Base-by-base conservation (phyloP, 495 filamentous ascomycete species). In the Penicillium alfredii region DNA sequence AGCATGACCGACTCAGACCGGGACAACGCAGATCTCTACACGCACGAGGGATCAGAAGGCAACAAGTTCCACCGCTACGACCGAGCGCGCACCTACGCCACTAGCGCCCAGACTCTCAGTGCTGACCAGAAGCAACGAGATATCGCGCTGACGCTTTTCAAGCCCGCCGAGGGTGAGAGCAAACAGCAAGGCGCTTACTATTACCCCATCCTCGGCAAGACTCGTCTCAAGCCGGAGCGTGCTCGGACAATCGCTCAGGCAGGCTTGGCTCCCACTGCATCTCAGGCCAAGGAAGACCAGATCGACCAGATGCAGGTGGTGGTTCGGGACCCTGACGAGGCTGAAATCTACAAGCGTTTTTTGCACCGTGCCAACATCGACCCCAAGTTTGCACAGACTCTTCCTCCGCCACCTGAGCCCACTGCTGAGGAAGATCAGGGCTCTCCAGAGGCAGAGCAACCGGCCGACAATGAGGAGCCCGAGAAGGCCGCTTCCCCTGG, bases 1-100 rank as follows among this genome's bases (percentile, higher is more conserved):
- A 73, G 84, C 45, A 53, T 81, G 6, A 64, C 78, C 34, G 80
- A 90, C 53, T 71, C 78, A 3, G 72, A 84, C 28, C 76, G 78
- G 33, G 78, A 88, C 45, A 71, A 79, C 32, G 71, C 80, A 7
- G 61, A 67, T 0, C 63, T 86, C 6, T 93, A 90, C 63, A 79
- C 80, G 4, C 56, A 70, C 38, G 60, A 71, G 14, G 56, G 69
- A 12, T 57, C 62, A 42, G 65, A 66, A 5, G 51, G 60, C 17
- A 44, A 31, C 24, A 68, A 59, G 24, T 70, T 63, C 52, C 90
- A 93, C 69, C 72, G 74, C 26, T 94, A 82, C 63, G 75, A 84
- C 35, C 80, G 82, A 17, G 55, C 87, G 8, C 85, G 92, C 12
- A 81, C 80, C 19, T 98, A 94, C 61, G 88, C 93, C 47, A 90